Evolutionary conservation across 1,284 basidiomycete genomes (phyloP).

Genomic region (Rhodofomes roseus): DNA sequence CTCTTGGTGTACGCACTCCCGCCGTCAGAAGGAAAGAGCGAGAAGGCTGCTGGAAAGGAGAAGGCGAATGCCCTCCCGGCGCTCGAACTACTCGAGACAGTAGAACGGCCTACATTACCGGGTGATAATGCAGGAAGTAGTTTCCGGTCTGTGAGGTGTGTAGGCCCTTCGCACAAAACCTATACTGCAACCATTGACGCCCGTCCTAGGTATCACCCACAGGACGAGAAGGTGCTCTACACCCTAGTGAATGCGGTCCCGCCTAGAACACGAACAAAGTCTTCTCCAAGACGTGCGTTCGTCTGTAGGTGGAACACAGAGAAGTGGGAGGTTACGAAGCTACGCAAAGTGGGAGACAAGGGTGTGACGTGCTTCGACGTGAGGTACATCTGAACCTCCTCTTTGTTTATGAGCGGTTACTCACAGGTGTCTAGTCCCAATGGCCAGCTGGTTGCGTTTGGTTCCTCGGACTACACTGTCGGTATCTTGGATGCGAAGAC

Average conservation of each 20-base stretch:
- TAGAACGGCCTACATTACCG: constrained; percentile 52
- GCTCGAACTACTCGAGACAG: constrained; percentile 45
- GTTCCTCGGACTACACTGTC: constrained; percentile 84
- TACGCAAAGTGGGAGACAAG: constrained; percentile 68
- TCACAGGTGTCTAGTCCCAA: constrained; percentile 55
- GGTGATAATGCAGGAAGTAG: constrained; percentile 48
- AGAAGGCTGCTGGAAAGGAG: constrained; percentile 40
- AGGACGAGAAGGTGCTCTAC: constrained; percentile 53
- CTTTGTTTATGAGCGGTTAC: background rate
- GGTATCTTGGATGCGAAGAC: constrained; percentile 82
- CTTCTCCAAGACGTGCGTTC: constrained; percentile 53
- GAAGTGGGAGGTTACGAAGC: constrained; percentile 51
- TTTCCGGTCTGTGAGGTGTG: constrained; percentile 75
- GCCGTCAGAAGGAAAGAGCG: constrained; percentile 27
- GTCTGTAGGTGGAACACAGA: constrained; percentile 63
- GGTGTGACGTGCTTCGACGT: constrained; percentile 85
- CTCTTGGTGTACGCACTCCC: constrained; percentile 59
- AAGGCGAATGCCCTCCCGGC: constrained; percentile 26
- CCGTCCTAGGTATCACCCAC: constrained; percentile 54
- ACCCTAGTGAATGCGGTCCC: constrained; percentile 73
- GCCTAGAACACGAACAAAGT: constrained; percentile 51
- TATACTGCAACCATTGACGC: background rate
- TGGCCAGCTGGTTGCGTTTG: constrained; percentile 82
- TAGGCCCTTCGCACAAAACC: background rate
- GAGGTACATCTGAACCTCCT: constrained; percentile 49